phyloP scores from a whole-genome alignment of 257 asterid genomes.

The Voacanga thouarsii region DNA sequence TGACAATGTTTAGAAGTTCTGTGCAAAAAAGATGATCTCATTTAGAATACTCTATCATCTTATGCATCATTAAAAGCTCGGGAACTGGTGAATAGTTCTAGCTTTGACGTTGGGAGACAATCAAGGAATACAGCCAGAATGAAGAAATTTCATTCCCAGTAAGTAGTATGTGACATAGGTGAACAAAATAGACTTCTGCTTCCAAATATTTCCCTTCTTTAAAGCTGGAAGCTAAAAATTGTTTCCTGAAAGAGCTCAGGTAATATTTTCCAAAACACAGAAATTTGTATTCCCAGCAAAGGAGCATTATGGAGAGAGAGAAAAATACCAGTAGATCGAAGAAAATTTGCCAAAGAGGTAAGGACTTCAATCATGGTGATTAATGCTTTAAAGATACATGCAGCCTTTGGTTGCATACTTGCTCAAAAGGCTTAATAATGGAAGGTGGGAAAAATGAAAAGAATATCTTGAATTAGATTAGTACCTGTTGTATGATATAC shows the following conservation, averaged over 20 bases:
- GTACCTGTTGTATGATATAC: slow-evolving; percentile 88
- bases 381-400: background rate
- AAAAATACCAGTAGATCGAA: background rate
- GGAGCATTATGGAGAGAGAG: background rate
- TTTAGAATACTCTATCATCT: background rate
- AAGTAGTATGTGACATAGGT: background rate
- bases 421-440: background rate
- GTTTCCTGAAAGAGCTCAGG: background rate
- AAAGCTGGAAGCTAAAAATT: background rate
- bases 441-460: background rate
- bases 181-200: background rate
- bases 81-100: background rate
- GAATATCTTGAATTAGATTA: background rate
- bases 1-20: background rate
- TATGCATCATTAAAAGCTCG: background rate
- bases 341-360: background rate
- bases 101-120: background rate
- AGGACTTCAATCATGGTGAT: background rate
- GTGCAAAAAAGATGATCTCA: background rate
- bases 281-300: background rate
- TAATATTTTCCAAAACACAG: background rate
- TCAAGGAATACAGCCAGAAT: background rate
- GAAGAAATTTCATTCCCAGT: background rate
- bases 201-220: background rate
- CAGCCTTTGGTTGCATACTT: background rate